These are phyloP conservation scores for Maudiozyma pseudohumilis DNA, from an alignment of 805 yeast genomes.

Conservation along the genomic window DNA sequence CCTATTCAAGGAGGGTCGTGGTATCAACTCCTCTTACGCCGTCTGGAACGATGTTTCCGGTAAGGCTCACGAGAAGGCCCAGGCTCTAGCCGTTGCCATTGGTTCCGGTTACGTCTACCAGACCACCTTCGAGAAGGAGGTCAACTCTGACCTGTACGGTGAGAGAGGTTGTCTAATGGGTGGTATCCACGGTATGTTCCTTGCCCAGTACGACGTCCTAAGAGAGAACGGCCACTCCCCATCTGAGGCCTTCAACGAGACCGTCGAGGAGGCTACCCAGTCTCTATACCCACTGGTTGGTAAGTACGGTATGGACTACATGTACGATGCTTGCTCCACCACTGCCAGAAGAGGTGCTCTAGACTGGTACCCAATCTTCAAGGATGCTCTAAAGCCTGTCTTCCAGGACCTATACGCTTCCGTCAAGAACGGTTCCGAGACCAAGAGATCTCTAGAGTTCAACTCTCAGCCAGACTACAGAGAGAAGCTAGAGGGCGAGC, in stretches of 20 bases:
- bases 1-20: conserved; percentile 99
- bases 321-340: conserved; percentile 99
- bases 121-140: conserved; percentile 99
- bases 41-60: conserved; percentile 99
- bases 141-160: conserved; percentile 97
- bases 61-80: conserved; percentile 97
- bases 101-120: conserved; percentile 99
- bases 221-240: conserved; percentile 99
- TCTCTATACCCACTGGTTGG: conserved; percentile 98
- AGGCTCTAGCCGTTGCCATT: conserved; percentile 96
- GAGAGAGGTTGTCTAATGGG: conserved; percentile 99
- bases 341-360: conserved; percentile 99
- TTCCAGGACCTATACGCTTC: conserved; percentile 93
- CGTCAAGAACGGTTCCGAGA: conserved; percentile 93
- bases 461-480: conserved; percentile 98
- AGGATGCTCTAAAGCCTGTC: conserved; percentile 97
- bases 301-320: conserved; percentile 99
- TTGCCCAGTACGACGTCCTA: conserved; percentile 98
- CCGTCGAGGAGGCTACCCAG: conserved; percentile 99
- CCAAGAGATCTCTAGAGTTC: conserved; percentile 96
- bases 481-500: conserved; percentile 88
- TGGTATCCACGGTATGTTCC: conserved; percentile 99
- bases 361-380: conserved; percentile 99
- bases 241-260: conserved; percentile 99
- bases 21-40: conserved; percentile 99